Evolutionary conservation across 208 protist species (phyloP).

Genomic region (Acanthamoeba quina): DNA sequence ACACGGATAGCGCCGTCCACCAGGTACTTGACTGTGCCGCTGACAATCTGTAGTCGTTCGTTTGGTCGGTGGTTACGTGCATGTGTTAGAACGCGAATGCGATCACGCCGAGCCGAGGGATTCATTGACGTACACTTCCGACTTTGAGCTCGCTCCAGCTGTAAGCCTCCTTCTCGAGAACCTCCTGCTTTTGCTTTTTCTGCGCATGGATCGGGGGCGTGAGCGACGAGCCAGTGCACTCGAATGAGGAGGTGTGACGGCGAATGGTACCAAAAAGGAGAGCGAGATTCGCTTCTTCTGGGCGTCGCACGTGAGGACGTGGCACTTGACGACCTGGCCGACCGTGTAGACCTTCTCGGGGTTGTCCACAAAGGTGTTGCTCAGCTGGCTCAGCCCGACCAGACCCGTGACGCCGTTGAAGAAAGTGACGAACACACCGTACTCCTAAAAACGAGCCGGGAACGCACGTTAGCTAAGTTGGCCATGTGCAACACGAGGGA

Average conservation of each 20-base stretch:
- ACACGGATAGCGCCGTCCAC: not conserved
- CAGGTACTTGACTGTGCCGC: conserved; percentile 64
- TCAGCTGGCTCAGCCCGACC: conserved; percentile 46
- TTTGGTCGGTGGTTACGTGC: no score
- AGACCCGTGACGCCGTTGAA: conserved; percentile 68
- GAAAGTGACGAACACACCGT: conserved; percentile 70
- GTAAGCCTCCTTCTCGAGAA: conserved; percentile 2
- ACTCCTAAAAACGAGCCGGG: conserved; percentile 12
- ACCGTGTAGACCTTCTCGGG: conserved; percentile 32
- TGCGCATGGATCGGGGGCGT: not conserved
- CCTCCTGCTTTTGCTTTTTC: conserved; percentile 61
- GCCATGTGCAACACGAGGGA: not conserved
- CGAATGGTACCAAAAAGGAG: conserved; percentile 45
- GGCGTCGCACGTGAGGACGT: conserved; percentile 55
- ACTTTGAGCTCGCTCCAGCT: conserved; percentile 11
- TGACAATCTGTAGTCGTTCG: conserved; percentile 13
- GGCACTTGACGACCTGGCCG: conserved; percentile 65
- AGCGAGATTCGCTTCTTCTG: conserved; percentile 56
- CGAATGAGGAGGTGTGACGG: not conserved
- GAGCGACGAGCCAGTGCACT: not conserved
- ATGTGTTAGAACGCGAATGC: not conserved
- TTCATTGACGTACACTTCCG: conserved; percentile 32
- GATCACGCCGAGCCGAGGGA: not conserved
- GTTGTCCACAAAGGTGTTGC: conserved; percentile 18
- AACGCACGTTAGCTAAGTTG: not conserved